Evolutionary conservation across 805 yeast species (phyloP).

Genomic region (Yarrowia divulgata): DNA sequence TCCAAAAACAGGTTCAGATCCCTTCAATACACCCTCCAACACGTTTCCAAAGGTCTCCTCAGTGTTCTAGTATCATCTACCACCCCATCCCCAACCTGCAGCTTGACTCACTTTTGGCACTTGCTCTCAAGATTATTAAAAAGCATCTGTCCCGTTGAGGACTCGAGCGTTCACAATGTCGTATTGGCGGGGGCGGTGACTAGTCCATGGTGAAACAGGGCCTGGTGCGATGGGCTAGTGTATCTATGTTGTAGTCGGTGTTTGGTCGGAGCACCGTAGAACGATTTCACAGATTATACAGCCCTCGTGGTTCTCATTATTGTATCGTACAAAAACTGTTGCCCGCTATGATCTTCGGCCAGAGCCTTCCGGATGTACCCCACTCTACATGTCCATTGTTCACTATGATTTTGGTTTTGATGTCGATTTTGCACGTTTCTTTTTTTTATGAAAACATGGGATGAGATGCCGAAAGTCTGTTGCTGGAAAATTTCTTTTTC

Average conservation of each 20-base stretch:
- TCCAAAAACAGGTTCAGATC: too few relatives aligned
- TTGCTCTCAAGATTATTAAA: constrained; percentile 22
- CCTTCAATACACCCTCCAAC: too few relatives aligned
- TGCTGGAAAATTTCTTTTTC: constrained; percentile 7
- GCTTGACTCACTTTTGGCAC: constrained; percentile 10
- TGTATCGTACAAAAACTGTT: too few relatives aligned
- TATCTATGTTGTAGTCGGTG: neutral
- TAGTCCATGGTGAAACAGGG: too few relatives aligned
- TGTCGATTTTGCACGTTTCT: too few relatives aligned
- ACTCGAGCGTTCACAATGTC: constrained; percentile 10
- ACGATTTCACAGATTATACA: too few relatives aligned
- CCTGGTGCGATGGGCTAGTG: neutral
- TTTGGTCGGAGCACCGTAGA: too few relatives aligned
- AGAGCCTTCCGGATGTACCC: neutral
- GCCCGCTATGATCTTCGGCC: too few relatives aligned
- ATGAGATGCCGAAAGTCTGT: constrained; percentile 29
- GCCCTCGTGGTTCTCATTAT: too few relatives aligned
- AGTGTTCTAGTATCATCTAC: neutral
- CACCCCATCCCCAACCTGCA: neutral
- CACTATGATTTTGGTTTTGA: neutral
- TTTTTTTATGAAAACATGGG: neutral
- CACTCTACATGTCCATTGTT: neutral
- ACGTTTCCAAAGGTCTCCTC: too few relatives aligned
- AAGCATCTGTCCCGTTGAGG: constrained; percentile 17
- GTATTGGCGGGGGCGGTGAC: neutral